phyloP scores from a whole-genome alignment of 768 basidiomycete species.

The Dioszegia hungarica region DNA sequence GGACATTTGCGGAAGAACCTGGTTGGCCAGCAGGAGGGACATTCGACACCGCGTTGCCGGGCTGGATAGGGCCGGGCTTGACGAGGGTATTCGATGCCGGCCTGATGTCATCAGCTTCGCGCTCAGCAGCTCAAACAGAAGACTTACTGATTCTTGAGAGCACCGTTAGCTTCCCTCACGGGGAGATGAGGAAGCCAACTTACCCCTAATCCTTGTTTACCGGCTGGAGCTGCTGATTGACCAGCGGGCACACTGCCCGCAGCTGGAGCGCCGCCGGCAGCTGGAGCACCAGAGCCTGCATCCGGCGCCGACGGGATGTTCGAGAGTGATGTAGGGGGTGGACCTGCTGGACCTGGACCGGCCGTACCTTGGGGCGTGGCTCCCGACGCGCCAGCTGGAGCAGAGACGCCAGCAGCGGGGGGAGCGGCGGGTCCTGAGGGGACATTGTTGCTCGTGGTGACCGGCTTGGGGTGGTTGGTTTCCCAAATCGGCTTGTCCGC shows the following conservation, averaged over 20 bases:
- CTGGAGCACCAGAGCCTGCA: neutral
- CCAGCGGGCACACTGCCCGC: neutral
- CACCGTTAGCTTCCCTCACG: slow-evolving; percentile 15
- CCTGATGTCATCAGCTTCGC: neutral
- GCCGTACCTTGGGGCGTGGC: neutral
- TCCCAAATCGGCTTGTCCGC: slow-evolving; percentile 16
- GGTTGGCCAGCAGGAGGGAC: neutral
- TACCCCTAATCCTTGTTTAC: slow-evolving; percentile 16
- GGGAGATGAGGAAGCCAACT: slow-evolving; percentile 25
- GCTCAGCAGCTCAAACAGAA: neutral
- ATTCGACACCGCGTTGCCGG: neutral
- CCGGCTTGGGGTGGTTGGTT: slow-evolving; percentile 16
- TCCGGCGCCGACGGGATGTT: neutral
- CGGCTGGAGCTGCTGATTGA: neutral
- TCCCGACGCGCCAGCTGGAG: neutral
- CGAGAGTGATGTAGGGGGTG: neutral
- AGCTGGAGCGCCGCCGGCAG: neutral
- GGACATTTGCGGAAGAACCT: neutral
- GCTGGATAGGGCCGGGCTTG: neutral
- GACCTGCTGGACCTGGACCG: neutral
- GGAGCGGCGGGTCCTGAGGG: slow-evolving; percentile 11
- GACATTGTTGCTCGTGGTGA: slow-evolving; percentile 8
- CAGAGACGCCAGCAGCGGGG: neutral
- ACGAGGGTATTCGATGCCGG: neutral
- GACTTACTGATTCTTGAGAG: slow-evolving; percentile 14